Conservation (phyloP, 1,284 basidiomycete genomes). For the Cutaneotrichosporon dermatis region DNA sequence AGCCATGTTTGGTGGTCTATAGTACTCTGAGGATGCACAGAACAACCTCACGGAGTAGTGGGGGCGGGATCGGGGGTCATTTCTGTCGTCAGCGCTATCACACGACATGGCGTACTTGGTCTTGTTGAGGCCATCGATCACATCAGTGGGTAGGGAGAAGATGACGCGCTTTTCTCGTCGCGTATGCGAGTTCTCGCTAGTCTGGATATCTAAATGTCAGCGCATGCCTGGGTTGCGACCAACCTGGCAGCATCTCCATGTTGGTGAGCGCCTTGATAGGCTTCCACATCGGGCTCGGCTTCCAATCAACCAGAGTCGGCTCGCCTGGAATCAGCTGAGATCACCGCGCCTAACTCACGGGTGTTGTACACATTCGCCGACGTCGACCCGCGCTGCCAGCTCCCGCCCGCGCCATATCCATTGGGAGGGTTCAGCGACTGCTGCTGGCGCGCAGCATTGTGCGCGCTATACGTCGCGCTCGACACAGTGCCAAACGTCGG, state of each 20-base stretch:
- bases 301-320: conserved; percentile 38
- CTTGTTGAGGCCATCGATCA: conserved; percentile 36
- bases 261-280: conserved; percentile 40
- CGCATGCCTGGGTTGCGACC: neutral
- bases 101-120: conserved; percentile 24
- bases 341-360: neutral
- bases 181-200: conserved; percentile 30
- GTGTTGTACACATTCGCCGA: neutral
- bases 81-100: conserved; percentile 14
- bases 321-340: conserved; percentile 4
- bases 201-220: conserved; percentile 29
- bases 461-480: neutral
- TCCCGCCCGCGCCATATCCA: neutral
- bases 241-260: conserved; percentile 40
- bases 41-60: conserved; percentile 64
- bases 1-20: conserved; percentile 50
- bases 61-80: conserved; percentile 27
- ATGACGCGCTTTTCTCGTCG: conserved; percentile 27
- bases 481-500: conserved; percentile 25
- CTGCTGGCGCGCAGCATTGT: neutral
- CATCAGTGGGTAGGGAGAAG: conserved; percentile 33
- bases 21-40: conserved; percentile 86
- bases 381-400: neutral
- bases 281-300: conserved; percentile 46
- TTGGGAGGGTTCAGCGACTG: neutral